Percentiles rank a stretch among this genome's conserved stretches.
Conservation (phyloP, 2,329 filamentous ascomycete species). For the Fonsecaea nubica region DNA sequence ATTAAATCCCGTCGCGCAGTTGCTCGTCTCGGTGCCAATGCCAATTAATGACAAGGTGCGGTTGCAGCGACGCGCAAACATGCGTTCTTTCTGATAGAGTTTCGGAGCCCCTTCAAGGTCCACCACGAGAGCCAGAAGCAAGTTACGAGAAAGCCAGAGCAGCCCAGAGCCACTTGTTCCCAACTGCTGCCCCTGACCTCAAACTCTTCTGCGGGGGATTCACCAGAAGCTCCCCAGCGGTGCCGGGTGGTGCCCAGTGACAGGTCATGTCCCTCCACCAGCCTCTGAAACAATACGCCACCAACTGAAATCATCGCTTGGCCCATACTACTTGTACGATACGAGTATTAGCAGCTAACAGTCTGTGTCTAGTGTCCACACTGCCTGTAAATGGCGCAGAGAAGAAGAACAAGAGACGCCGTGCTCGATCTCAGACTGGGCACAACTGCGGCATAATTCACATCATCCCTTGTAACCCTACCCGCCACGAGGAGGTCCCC, state of each 20-base stretch:
- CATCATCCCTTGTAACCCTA: not conserved
- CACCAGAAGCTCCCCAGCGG: not conserved
- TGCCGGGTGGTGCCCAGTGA: not conserved
- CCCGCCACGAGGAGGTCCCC: not conserved
- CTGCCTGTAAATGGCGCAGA: not conserved
- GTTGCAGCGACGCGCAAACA: constrained; percentile 20
- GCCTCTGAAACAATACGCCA: constrained; percentile 32
- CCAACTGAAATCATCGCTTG: constrained; percentile 19
- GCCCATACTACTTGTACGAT: not conserved
- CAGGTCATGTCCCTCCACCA: not conserved
- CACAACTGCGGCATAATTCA: constrained; percentile 3
- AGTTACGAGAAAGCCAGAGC: not conserved
- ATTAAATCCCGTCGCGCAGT: constrained; percentile 12
- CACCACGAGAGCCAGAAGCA: not conserved
- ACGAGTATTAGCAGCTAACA: not conserved
- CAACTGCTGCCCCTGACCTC: constrained; percentile 31
- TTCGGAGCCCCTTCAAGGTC: not conserved
- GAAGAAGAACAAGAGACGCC: not conserved
- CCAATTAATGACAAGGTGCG: not conserved
- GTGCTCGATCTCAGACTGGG: not conserved
- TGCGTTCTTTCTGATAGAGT: constrained; percentile 1
- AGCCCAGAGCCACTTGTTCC: constrained; percentile 24
- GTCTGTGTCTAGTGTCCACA: not conserved
- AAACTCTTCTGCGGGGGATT: constrained; percentile 29
- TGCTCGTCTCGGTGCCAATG: constrained; percentile 1